Conservation (phyloP, 2,329 filamentous ascomycete species). For the Ilyonectria sp. region DNA sequence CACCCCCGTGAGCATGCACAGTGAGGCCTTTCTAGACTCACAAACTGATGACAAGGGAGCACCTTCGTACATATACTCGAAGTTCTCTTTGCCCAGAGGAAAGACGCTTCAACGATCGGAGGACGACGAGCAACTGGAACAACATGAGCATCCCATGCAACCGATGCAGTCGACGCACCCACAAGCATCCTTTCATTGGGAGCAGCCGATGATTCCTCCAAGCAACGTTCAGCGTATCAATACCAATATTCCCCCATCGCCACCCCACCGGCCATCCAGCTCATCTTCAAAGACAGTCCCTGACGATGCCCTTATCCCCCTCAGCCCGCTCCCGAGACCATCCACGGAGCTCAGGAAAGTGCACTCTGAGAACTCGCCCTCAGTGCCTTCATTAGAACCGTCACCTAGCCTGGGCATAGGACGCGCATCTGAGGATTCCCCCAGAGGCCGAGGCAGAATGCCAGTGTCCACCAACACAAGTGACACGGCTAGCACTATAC, state of each 20-base stretch:
- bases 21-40: conserved; percentile 75
- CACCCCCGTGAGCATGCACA: conserved; percentile 81
- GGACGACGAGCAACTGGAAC: conserved; percentile 68
- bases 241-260: conserved; percentile 70
- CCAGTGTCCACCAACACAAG: conserved; percentile 66
- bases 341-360: conserved; percentile 67
- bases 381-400: conserved; percentile 57
- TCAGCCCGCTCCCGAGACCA: conserved; percentile 58
- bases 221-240: conserved; percentile 61
- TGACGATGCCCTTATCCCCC: conserved; percentile 54
- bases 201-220: conserved; percentile 64
- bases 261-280: conserved; percentile 73
- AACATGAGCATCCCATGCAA: conserved; percentile 67
- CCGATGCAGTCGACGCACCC: conserved; percentile 35
- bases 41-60: conserved; percentile 66
- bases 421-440: conserved; percentile 64
- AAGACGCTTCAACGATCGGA: conserved; percentile 82
- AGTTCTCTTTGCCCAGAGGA: conserved; percentile 86
- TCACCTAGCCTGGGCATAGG: conserved; percentile 61
- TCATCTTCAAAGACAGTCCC: conserved; percentile 60
- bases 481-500: conserved; percentile 69
- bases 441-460: conserved; percentile 64
- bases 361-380: conserved; percentile 61
- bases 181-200: conserved; percentile 73
- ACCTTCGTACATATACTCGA: conserved; percentile 88